Conservation (phyloP, 2,329 filamentous ascomycete genomes). For the Arthrobotrys iridis region DNA sequence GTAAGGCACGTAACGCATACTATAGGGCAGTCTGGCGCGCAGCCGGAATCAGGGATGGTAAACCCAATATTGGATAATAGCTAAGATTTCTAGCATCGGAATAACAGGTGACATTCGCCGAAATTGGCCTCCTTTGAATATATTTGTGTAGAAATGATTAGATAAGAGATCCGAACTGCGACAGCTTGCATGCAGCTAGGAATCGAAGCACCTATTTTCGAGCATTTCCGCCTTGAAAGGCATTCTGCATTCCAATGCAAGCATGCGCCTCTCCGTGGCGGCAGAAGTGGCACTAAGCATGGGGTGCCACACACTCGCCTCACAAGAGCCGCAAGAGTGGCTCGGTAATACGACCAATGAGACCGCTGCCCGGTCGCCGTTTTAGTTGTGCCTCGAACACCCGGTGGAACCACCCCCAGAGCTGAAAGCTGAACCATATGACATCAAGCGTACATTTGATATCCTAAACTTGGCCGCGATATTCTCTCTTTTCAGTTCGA, state of each 20-base stretch:
- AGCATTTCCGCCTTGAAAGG: conserved; percentile 52
- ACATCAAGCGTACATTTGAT: conserved; percentile 31
- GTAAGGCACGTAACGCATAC: not conserved
- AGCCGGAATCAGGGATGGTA: not conserved
- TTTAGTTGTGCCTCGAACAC: conserved; percentile 17
- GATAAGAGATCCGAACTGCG: conserved; percentile 53
- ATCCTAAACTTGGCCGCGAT: not conserved
- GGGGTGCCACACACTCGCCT: conserved; percentile 20
- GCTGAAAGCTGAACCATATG: conserved; percentile 45
- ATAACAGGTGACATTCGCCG: conserved; percentile 6
- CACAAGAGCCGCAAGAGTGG: conserved; percentile 26
- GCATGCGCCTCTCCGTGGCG: conserved; percentile 52
- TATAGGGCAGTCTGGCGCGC: not conserved
- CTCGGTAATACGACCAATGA: conserved; percentile 17
- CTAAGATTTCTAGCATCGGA: not conserved
- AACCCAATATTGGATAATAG: not conserved
- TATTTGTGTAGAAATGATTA: conserved; percentile 15
- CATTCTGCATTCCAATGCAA: conserved; percentile 37
- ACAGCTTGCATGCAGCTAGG: conserved; percentile 7
- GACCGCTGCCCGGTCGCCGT: conserved; percentile 33
- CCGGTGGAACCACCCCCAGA: conserved; percentile 7
- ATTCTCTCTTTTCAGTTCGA: not conserved
- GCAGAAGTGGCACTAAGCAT: conserved; percentile 11
- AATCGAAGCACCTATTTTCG: conserved; percentile 30
- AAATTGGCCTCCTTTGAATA: not conserved